Evolutionary conservation across 2,329 filamentous ascomycete species (phyloP).

Genomic region (Phoma sp.): DNA sequence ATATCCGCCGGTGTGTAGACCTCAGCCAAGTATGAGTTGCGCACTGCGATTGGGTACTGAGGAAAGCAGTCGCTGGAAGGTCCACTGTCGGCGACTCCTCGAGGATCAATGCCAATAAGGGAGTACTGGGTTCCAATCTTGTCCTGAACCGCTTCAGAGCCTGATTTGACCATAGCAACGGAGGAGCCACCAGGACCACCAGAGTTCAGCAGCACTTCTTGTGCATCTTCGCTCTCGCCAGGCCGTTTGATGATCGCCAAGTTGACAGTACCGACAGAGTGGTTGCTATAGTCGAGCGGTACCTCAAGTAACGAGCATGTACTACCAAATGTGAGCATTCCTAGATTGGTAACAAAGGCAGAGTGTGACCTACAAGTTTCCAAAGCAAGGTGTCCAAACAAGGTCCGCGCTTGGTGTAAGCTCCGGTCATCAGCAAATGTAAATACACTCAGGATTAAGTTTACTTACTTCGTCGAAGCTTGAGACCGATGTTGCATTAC

Average conservation of each 20-base stretch:
- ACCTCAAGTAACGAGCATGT: slow-evolving; percentile 26
- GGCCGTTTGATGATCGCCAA: slow-evolving; percentile 26
- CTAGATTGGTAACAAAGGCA: not conserved
- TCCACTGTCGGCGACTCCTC: slow-evolving; percentile 32
- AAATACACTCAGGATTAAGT: no score
- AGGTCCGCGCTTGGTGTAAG: slow-evolving; percentile 5
- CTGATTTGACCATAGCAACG: slow-evolving; percentile 21
- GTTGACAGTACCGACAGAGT: slow-evolving; percentile 20
- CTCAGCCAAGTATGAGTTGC: slow-evolving; percentile 13
- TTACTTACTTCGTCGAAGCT: slow-evolving; percentile 1
- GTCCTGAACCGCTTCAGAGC: not conserved
- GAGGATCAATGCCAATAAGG: slow-evolving; percentile 44
- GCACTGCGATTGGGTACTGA: not conserved
- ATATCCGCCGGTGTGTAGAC: slow-evolving; percentile 7
- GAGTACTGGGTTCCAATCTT: slow-evolving; percentile 38
- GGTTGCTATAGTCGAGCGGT: slow-evolving; percentile 26
- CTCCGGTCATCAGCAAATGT: not conserved
- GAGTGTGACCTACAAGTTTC: slow-evolving; percentile 5
- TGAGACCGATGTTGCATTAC: not conserved
- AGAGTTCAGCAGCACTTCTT: slow-evolving; percentile 28
- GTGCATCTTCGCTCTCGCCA: slow-evolving; percentile 15
- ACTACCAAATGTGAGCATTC: slow-evolving; percentile 1
- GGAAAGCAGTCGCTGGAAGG: slow-evolving; percentile 22
- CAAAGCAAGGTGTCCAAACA: slow-evolving; percentile 15
- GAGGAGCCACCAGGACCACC: slow-evolving; percentile 44